These are phyloP conservation scores for Herpotrichia juniperi DNA, from an alignment of 2,329 filamentous ascomycete species.

Conservation along the genomic window DNA sequence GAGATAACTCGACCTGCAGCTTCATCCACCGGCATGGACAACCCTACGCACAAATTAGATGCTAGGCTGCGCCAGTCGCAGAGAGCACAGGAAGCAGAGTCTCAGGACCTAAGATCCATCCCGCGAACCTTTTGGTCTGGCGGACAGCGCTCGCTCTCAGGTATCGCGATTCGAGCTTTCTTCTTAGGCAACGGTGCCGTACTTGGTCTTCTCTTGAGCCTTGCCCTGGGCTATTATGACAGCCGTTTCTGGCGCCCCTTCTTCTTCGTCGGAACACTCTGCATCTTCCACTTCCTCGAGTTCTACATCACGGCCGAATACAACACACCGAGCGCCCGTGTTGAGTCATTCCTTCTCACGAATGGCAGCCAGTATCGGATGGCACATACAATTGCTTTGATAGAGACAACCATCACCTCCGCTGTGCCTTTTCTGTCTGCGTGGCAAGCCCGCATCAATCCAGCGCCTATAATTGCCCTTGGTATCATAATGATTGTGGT, in stretches of 20 bases:
- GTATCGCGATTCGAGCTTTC: slow-evolving; percentile 55
- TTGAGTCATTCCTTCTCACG: slow-evolving; percentile 80
- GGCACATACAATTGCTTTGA: slow-evolving; percentile 76
- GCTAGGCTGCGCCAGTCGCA: slow-evolving; percentile 24
- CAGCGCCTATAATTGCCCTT: slow-evolving; percentile 45
- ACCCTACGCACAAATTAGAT: slow-evolving; percentile 35
- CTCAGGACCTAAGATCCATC: slow-evolving; percentile 10
- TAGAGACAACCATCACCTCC: slow-evolving; percentile 71
- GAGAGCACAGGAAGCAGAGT: slow-evolving; percentile 18
- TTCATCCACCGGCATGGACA: slow-evolving; percentile 28
- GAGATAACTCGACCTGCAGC: slow-evolving; percentile 38
- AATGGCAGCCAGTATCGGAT: slow-evolving; percentile 87
- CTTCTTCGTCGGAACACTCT: slow-evolving; percentile 71
- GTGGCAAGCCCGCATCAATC: slow-evolving; percentile 52
- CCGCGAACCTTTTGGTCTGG: slow-evolving; percentile 46
- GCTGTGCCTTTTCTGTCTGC: slow-evolving; percentile 62
- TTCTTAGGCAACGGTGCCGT: slow-evolving; percentile 48
- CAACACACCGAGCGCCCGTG: slow-evolving; percentile 75
- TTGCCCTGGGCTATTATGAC: slow-evolving; percentile 32
- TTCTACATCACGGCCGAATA: slow-evolving; percentile 87
- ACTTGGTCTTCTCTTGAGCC: slow-evolving; percentile 37
- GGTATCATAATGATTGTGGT: slow-evolving; percentile 69
- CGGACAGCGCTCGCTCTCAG: slow-evolving; percentile 53
- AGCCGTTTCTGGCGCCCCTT: slow-evolving; percentile 63
- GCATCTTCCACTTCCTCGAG: slow-evolving; percentile 93